A percentile compares a stretch with the other conserved stretches of the same genome.
Conservation (phyloP, 441 rosid genomes). For the Gossypium lobatum region DNA sequence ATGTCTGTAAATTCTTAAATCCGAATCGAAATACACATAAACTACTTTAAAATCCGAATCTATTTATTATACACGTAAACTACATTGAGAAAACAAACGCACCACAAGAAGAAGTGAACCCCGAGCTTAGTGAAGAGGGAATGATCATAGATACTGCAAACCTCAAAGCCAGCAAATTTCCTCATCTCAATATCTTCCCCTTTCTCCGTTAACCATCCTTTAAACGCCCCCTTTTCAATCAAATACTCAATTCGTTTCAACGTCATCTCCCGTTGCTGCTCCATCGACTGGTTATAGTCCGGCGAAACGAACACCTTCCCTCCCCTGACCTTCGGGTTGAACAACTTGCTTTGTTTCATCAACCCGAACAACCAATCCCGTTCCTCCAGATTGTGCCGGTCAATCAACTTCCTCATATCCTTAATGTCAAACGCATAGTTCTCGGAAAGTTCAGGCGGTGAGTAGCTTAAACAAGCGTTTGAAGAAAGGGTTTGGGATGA, state of each 20-base stretch:
- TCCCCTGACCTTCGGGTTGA: conserved; percentile 56
- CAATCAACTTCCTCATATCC: conserved; percentile 63
- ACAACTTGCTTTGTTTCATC: conserved; percentile 59
- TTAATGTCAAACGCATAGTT: conserved; percentile 37
- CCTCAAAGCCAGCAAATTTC: conserved; percentile 54
- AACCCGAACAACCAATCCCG: conserved; percentile 72
- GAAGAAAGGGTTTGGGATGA: conserved; percentile 16
- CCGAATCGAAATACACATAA: no score
- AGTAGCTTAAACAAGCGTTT: conserved; percentile 43
- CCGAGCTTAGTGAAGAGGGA: conserved; percentile 60
- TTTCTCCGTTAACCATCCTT: conserved; percentile 59
- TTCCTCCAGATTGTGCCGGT: conserved; percentile 60
- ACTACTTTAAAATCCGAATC: no score
- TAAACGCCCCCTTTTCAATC: conserved; percentile 50
- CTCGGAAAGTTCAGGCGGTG: conserved; percentile 64
- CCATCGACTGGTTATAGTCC: conserved; percentile 79
- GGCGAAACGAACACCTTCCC: conserved; percentile 60
- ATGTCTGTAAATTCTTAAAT: no score
- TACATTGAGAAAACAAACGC: not conserved
- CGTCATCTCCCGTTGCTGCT: conserved; percentile 80
- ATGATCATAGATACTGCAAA: conserved; percentile 53
- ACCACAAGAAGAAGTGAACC: conserved; percentile 89
- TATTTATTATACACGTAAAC: no score
- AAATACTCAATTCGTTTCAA: conserved; percentile 55
- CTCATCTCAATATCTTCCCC: conserved; percentile 50